Base-by-base conservation (phyloP, 2,329 filamentous ascomycete species). In the Phoma sp. region DNA sequence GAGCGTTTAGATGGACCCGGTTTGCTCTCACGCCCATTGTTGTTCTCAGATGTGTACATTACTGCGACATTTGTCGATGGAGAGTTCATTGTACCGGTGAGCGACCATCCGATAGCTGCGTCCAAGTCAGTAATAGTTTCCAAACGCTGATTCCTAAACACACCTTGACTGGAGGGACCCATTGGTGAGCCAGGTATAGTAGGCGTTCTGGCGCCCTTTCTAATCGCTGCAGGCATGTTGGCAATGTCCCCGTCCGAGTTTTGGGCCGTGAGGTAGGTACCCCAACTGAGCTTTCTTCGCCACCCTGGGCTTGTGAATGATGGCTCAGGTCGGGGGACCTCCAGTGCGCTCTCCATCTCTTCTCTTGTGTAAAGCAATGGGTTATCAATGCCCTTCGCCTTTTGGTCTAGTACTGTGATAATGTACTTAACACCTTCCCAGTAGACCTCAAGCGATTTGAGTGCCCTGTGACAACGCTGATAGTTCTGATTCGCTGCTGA, bases 361-460 rank as follows among this genome's bases (percentile, higher is more conserved):
- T 96, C 91, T 11, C 76, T 76, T 0, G 83, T 86, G 60, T 86
- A 87, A 8, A 87, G 69, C 11, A 86, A 71, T 2, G 84, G 91
- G 66, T 96, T 91, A 74, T 88, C 90, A 33, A 93, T 90, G 0
- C 91, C 91, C 70, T 93, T 91, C 11, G 90, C 87, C 71, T 95
- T 95, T 64, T 96, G 91, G 64, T 96, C 90, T 9, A 96, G 78
- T 0, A 91, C 90, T 0, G 90, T 93, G 33, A 96, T 77, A 35
- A 96, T 96, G 69, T 96, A 96, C 52, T 90, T 88, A 24, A 91
- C 88, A 7, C 91, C 91, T 32, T 89, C 89, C 91, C 91, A 96
- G 68, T 95, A 95, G 0, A 83, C 82, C 62, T 95, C 86, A n/a
- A 96, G 79, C 40, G 90, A 87, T 62, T 93, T 86, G 9, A 96